Evolutionary conservation across 2,329 filamentous ascomycete species (phyloP).

Genomic region (Tolypocladium paradoxum): DNA sequence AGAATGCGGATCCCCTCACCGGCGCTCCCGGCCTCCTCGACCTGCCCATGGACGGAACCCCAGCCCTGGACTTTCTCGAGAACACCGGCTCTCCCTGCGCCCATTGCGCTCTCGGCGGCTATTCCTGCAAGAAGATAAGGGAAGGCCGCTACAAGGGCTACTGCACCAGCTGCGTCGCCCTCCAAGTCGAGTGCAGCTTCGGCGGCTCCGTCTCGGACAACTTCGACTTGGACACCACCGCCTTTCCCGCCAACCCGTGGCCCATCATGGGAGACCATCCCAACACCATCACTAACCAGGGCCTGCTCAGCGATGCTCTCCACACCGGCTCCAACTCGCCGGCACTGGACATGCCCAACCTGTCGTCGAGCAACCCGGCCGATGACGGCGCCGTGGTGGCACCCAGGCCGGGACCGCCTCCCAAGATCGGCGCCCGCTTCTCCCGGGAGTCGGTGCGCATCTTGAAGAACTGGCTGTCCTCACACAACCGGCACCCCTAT

Average conservation of each 20-base stretch:
- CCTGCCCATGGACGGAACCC: constrained; percentile 13
- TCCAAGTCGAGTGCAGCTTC: constrained; percentile 49
- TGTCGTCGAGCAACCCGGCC: constrained; percentile 8
- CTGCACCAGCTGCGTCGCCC: constrained; percentile 51
- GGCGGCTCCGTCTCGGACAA: constrained; percentile 24
- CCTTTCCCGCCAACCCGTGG: constrained; percentile 36
- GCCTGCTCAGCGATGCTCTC: constrained; percentile 12
- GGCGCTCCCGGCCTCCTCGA: constrained; percentile 10
- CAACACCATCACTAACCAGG: constrained; percentile 20
- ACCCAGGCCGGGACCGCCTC: constrained; percentile 20
- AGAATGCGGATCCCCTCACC: constrained; percentile 19
- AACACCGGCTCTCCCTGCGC: constrained; percentile 30
- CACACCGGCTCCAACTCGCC: constrained; percentile 14
- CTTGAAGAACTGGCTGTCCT: constrained; percentile 74
- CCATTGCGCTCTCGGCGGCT: constrained; percentile 40
- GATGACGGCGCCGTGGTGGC: constrained; percentile 10
- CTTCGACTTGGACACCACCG: constrained; percentile 20
- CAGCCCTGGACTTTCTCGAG: constrained; percentile 13
- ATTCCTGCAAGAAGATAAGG: constrained; percentile 48
- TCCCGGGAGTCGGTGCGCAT: constrained; percentile 70
- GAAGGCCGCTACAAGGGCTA: constrained; percentile 50
- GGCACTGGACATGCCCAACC: constrained; percentile 15
- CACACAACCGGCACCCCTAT: constrained; percentile 74
- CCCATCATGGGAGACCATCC: constrained; percentile 32
- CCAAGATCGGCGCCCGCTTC: constrained; percentile 66